phyloP scores from a whole-genome alignment of 1,139 yeast genomes.

The Torulaspora globosa region DNA sequence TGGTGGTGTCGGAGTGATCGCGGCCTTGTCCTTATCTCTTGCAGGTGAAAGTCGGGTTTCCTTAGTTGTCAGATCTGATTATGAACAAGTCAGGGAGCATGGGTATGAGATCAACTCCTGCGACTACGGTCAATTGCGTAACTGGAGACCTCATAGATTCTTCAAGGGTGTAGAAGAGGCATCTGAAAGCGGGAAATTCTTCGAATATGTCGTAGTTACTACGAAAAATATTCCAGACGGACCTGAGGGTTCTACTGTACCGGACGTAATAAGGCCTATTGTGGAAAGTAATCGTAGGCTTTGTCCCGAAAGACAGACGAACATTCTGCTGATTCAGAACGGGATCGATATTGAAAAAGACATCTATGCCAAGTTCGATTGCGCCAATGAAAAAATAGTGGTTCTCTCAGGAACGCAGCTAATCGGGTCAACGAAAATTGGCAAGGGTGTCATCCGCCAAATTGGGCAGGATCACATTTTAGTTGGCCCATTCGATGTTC shows the following conservation, averaged over 20 bases:
- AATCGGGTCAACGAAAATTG: constrained; percentile 42
- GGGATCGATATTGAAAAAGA: constrained; percentile 57
- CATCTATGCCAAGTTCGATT: constrained; percentile 43
- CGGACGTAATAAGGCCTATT: constrained; percentile 47
- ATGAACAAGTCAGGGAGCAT: constrained; percentile 41
- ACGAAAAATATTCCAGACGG: constrained; percentile 59
- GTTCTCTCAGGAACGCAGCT: constrained; percentile 52
- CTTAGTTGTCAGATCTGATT: constrained; percentile 51
- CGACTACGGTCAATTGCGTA: constrained; percentile 46
- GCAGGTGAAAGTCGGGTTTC: constrained; percentile 42
- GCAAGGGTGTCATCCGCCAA: constrained; percentile 31
- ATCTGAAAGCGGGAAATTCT: constrained; percentile 39
- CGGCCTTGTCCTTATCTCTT: constrained; percentile 47
- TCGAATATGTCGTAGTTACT: constrained; percentile 52
- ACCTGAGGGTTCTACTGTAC: constrained; percentile 40
- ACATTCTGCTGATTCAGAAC: constrained; percentile 52
- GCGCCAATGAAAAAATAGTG: constrained; percentile 30
- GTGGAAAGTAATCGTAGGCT: constrained; percentile 33
- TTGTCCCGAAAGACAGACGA: constrained; percentile 32
- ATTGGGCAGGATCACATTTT: constrained; percentile 36
- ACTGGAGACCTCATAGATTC: constrained; percentile 49
- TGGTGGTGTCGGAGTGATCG: constrained; percentile 59
- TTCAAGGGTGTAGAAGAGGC: constrained; percentile 43
- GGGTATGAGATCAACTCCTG: constrained; percentile 50
- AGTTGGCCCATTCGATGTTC: constrained; percentile 46